Base-by-base conservation (phyloP, 1,284 basidiomycete genomes). In the Gastroboletus turbinatus region DNA sequence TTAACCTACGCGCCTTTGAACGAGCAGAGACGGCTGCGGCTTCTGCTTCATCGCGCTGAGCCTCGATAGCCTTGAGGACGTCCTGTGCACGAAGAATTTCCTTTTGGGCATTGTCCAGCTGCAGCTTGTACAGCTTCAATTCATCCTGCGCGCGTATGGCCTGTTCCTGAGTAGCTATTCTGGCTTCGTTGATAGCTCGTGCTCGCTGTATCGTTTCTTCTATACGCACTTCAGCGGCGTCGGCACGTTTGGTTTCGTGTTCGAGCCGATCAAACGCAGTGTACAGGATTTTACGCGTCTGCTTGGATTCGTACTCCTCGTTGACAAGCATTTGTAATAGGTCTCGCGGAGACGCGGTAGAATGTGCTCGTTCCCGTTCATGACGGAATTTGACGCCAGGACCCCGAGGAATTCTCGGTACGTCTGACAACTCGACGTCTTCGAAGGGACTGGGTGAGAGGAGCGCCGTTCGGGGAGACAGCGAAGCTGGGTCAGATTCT, bases 91-190 rank as follows among this genome's bases (percentile, higher is more conserved):
- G 76, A 23, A 69, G 59, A 42, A 89, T 82, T 66, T 89, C 86
- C 55, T 73, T 71, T 62, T 84, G 83, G 4, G 87, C 86, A 61
- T 79, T 79, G 29, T 83, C 80, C 32, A 87, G 75, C 68, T 88
- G 84, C 5, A 84, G 63, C 60, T 86, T 82, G 68, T 86, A 87
- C 52, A 87, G 50, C 49, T 78, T 73, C 16, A 87, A 66, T 52
- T 87, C 82, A 53, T 85, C 81, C 32, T 74, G 76, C 3, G 79
- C 74, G 32, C 78, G 78, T 14, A 71, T 58, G 0, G 82, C 77
- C 5, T 84, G 80, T 50, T 80, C 76, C 64, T 85, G 78, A 0
- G 83, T 81, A 9, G 69, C 48, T 3, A 81, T 50, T 46, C 78
- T 76, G 11, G 74, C 78, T n/a, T 84, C 80, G 46, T 82, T 82